These are phyloP conservation scores for Dactylellina parvicollis DNA, from an alignment of 2,329 filamentous ascomycete genomes.

Conservation along the genomic window DNA sequence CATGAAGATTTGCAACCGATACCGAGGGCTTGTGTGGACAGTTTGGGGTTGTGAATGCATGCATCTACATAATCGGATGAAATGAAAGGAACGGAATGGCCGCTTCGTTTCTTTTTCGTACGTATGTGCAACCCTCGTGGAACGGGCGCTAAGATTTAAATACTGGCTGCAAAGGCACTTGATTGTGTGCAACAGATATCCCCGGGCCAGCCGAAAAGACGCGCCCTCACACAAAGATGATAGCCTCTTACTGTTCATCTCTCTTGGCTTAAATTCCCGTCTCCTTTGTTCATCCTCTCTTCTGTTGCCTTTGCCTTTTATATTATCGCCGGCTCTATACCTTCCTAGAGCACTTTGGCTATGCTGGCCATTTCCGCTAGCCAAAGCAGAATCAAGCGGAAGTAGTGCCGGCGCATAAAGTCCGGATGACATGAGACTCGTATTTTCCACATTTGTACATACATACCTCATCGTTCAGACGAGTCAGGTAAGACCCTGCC, in stretches of 20 bases:
- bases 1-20: neutral
- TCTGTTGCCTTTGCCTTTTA: neutral
- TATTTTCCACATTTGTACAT: too few relatives aligned
- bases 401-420: constrained; percentile 1
- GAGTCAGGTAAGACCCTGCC: constrained; percentile 35
- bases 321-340: constrained; percentile 8
- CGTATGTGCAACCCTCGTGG: too few relatives aligned
- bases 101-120: constrained; percentile 14
- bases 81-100: neutral
- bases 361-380: constrained; percentile 34
- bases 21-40: neutral
- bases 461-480: neutral
- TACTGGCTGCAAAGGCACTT: too few relatives aligned
- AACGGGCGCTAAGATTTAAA: too few relatives aligned
- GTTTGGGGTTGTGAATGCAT: neutral
- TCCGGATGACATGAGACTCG: constrained; percentile 41
- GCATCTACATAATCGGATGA: constrained; percentile 6
- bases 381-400: constrained; percentile 4
- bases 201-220: constrained; percentile 21
- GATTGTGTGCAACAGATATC: constrained; percentile 18
- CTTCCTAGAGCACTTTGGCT: too few relatives aligned
- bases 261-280: neutral
- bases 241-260: neutral
- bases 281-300: constrained; percentile 7
- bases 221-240: constrained; percentile 9